Evolutionary conservation across 2,329 filamentous ascomycete species (phyloP).

Genomic region (Trichothecium roseum): DNA sequence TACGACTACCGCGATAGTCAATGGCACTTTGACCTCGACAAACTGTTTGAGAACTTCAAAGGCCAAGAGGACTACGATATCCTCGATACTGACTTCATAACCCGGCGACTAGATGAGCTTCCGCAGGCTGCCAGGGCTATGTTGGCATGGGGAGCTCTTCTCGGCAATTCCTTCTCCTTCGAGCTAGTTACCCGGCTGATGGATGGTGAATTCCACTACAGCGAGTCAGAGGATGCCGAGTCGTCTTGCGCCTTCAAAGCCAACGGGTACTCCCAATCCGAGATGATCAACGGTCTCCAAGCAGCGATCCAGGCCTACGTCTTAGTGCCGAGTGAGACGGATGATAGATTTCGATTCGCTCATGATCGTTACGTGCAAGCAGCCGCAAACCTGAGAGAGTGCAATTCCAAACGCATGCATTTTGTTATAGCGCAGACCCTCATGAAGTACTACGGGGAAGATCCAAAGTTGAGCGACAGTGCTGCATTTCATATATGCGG

Average conservation of each 20-base stretch:
- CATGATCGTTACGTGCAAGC: slow-evolving; percentile 82
- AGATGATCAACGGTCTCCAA: slow-evolving; percentile 71
- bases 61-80: slow-evolving; percentile 69
- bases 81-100: slow-evolving; percentile 74
- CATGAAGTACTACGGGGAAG: slow-evolving; percentile 56
- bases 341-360: slow-evolving; percentile 79
- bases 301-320: slow-evolving; percentile 71
- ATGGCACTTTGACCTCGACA: slow-evolving; percentile 81
- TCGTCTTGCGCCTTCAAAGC: neutral
- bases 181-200: slow-evolving; percentile 68
- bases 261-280: slow-evolving; percentile 45
- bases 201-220: slow-evolving; percentile 59
- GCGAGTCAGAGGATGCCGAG: slow-evolving; percentile 32
- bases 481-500: slow-evolving; percentile 75
- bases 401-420: slow-evolving; percentile 70
- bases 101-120: slow-evolving; percentile 65
- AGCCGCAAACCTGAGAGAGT: slow-evolving; percentile 58
- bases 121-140: slow-evolving; percentile 66
- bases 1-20: slow-evolving; percentile 76
- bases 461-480: slow-evolving; percentile 56
- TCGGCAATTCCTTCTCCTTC: slow-evolving; percentile 80
- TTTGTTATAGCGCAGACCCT: slow-evolving; percentile 78
- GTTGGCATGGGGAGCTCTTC: slow-evolving; percentile 73
- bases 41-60: slow-evolving; percentile 75
- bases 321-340: slow-evolving; percentile 69